Conservation (phyloP, 352 stramenopile genomes). For the Thalassiosira sp. region DNA sequence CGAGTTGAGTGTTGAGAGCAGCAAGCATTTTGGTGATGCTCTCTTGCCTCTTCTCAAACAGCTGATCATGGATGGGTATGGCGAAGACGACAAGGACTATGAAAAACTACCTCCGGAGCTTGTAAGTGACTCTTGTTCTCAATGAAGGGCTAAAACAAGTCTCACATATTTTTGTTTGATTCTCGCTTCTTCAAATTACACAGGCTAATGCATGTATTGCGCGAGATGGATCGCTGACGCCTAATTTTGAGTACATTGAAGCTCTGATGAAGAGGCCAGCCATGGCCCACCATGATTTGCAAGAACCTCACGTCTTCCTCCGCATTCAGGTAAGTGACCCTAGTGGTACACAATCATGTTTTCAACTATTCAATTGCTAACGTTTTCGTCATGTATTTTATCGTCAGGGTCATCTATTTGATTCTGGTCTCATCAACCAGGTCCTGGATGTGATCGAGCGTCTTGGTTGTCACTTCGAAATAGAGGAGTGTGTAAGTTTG, state of each 20-base stretch:
- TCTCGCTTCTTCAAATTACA: not conserved
- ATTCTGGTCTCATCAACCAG: constrained; percentile 95
- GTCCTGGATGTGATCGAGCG: constrained; percentile 92
- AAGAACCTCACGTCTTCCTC: constrained; percentile 42
- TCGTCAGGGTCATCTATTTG: constrained; percentile 91
- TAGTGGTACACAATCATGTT: not conserved
- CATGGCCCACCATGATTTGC: constrained; percentile 22
- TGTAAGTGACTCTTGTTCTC: constrained; percentile 21
- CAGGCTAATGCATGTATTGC: constrained; percentile 88
- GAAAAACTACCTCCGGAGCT: constrained; percentile 35
- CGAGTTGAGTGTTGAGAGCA: constrained; percentile 92
- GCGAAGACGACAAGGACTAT: constrained; percentile 67
- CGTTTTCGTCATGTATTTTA: constrained; percentile 15
- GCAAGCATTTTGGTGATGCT: constrained; percentile 92
- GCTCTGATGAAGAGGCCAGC: constrained; percentile 82
- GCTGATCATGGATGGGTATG: constrained; percentile 70
- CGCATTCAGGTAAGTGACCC: constrained; percentile 30
- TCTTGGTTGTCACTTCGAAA: constrained; percentile 87
- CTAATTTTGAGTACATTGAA: constrained; percentile 91
- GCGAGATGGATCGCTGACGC: constrained; percentile 83
- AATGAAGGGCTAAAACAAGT: not conserved
- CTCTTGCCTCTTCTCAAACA: constrained; percentile 86
- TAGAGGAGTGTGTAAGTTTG: constrained; percentile 91
- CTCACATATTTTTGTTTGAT: not conserved
- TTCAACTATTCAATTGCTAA: not conserved